phyloP scores from a whole-genome alignment of 352 stramenopile species.

The Thalassiosira mediterranea region DNA sequence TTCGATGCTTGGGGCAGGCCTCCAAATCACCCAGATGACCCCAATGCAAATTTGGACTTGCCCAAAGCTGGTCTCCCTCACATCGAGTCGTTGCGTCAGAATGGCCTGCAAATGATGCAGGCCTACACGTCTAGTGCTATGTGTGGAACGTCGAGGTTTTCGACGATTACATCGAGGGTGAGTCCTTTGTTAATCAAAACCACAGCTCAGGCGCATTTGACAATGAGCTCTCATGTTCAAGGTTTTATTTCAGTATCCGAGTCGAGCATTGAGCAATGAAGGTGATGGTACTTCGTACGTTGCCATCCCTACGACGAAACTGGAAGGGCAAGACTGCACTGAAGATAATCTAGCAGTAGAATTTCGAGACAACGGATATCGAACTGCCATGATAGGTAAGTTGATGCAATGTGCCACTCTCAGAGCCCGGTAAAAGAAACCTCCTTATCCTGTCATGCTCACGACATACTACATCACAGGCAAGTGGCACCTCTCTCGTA shows the following conservation, averaged over 20 bases:
- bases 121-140: constrained; percentile 41
- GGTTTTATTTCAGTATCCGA: constrained; percentile 40
- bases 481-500: constrained; percentile 28
- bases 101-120: constrained; percentile 45
- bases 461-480: background rate
- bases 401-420: background rate
- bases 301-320: constrained; percentile 39
- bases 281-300: constrained; percentile 7
- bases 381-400: constrained; percentile 42
- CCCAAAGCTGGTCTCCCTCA: constrained; percentile 18
- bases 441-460: background rate
- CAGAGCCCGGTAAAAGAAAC: too few species aligned
- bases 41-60: background rate
- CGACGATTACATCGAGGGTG: constrained; percentile 45
- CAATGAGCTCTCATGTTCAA: too few species aligned
- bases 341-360: constrained; percentile 29
- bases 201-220: too few species aligned
- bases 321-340: constrained; percentile 44
- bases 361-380: constrained; percentile 38
- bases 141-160: constrained; percentile 46
- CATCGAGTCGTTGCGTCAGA: constrained; percentile 20
- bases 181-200: too few species aligned
- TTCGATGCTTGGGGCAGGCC: constrained; percentile 39
- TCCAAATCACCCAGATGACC: constrained; percentile 1
- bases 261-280: constrained; percentile 19